Evolutionary conservation across 768 basidiomycete species (phyloP).

Genomic region (Royoungia palumana): DNA sequence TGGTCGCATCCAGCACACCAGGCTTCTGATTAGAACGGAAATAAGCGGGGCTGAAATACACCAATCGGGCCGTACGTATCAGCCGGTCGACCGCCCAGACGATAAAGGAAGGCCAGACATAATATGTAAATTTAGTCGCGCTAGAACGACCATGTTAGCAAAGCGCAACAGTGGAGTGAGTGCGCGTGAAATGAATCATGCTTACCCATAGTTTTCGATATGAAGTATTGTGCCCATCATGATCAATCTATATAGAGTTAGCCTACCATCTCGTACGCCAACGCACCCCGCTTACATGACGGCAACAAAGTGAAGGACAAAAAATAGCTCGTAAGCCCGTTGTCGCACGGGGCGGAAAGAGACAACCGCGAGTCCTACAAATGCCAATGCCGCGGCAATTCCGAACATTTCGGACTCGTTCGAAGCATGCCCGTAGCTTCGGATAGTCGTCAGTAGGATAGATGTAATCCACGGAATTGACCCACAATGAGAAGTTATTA

Average conservation of each 20-base stretch:
- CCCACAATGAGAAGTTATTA: slow-evolving; percentile 13
- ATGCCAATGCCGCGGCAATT: slow-evolving; percentile 33
- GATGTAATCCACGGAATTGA: not conserved
- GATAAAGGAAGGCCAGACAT: slow-evolving; percentile 49
- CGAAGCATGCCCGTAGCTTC: slow-evolving; percentile 6
- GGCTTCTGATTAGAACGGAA: slow-evolving; percentile 25
- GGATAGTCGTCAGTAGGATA: not conserved
- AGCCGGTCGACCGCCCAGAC: slow-evolving; percentile 54
- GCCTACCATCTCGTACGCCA: too few species aligned
- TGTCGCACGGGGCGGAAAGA: slow-evolving; percentile 50
- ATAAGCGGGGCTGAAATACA: slow-evolving; percentile 40
- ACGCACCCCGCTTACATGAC: slow-evolving; percentile 31
- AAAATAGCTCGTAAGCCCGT: slow-evolving; percentile 50
- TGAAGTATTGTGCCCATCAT: slow-evolving; percentile 41
- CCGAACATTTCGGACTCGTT: slow-evolving; percentile 26
- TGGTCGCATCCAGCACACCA: slow-evolving; percentile 31
- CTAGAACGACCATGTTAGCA: slow-evolving; percentile 13
- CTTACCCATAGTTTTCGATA: slow-evolving; percentile 29
- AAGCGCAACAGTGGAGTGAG: not conserved
- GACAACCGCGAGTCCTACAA: slow-evolving; percentile 40
- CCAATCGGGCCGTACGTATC: slow-evolving; percentile 41
- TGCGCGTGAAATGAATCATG: slow-evolving; percentile 26
- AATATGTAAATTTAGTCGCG: slow-evolving; percentile 18
- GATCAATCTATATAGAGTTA: slow-evolving; percentile 16
- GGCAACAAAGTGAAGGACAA: slow-evolving; percentile 42